Base-by-base conservation (phyloP, 2,329 filamentous ascomycete genomes). In the Thielaviopsis musarum region DNA sequence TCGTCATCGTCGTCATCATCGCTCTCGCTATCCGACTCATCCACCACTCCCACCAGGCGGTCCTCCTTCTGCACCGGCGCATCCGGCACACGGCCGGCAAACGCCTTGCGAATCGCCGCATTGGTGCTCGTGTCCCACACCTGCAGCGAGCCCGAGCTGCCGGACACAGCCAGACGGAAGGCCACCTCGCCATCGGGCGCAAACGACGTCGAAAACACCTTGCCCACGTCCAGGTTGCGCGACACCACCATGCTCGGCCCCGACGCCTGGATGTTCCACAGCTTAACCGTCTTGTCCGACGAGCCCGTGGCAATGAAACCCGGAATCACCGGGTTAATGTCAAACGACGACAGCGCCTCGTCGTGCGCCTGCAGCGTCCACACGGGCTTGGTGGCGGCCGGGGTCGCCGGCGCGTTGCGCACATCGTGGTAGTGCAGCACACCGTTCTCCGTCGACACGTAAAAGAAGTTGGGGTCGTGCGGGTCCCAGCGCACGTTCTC, bases 101-200 rank as follows among this genome's bases (percentile, higher is more conserved):
- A 98, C 1, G 86, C 84, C 63, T 85, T 80, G 61, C 93, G 82
- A 34, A 98, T 89, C 26, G 87, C 85, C 15, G 81, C 82, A 70
- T 98, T 98, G 60, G 93, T 98, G 70, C 88, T 82, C 22, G 93
- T 96, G 71, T 97, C 91, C 93, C 93, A 98, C 58, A 98, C 84
- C 70, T 95, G 88, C 68, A 97, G 83, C 41, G 82, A 81, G 53
- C 93, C 93, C 74, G 94, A 94, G 76, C 91, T 97, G 59, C 93
- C 93, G 6, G 91, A 93, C 19, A 98, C 89, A 1, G 91, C 88
- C 52, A 98, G 77, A 58, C 93, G 80, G 78, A 97, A 98, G 24
- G 88, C 87, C 10, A 97, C 90, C 71, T 93, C 88, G 38, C 83
- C 72, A 69, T 98, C 93, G 0, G 93, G 91, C 3, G 87, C 93